Evolutionary conservation across 2,329 filamentous ascomycete genomes (phyloP).

Genomic region (Arthrinium puccinioides): DNA sequence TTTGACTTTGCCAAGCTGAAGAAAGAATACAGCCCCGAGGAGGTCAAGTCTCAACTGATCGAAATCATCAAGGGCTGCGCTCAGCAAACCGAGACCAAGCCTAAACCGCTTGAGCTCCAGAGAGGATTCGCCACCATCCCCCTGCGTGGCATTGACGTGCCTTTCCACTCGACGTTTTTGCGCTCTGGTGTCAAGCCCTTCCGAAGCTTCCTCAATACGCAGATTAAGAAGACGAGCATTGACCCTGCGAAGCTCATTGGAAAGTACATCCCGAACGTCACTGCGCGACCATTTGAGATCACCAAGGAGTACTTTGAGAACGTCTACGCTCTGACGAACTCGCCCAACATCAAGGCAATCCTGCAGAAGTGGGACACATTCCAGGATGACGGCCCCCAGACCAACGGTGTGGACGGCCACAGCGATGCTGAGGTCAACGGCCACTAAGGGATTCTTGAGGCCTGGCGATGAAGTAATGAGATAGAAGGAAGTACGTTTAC

Average conservation of each 20-base stretch:
- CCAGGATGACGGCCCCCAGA: constrained; percentile 36
- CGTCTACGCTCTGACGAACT: constrained; percentile 90
- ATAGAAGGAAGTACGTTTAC: too few species aligned
- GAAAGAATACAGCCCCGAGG: constrained; percentile 77
- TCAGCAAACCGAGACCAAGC: constrained; percentile 82
- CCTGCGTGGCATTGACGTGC: constrained; percentile 93
- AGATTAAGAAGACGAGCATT: constrained; percentile 99
- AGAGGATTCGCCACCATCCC: constrained; percentile 96
- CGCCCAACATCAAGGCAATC: constrained; percentile 67
- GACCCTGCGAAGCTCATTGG: constrained; percentile 94
- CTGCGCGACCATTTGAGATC: constrained; percentile 87
- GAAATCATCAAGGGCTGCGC: constrained; percentile 88
- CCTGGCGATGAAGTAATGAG: too few species aligned
- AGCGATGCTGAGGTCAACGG: constrained; percentile 29
- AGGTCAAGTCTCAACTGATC: constrained; percentile 81
- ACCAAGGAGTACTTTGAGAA: constrained; percentile 99
- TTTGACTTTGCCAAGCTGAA: constrained; percentile 94
- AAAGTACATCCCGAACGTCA: constrained; percentile 99
- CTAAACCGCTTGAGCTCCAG: constrained; percentile 79
- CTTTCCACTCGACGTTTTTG: constrained; percentile 98
- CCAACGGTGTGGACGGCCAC: constrained; percentile 22
- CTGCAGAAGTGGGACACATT: constrained; percentile 84
- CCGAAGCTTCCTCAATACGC: constrained; percentile 96
- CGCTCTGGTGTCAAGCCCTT: constrained; percentile 98
- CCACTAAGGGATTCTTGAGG: too few species aligned